Conservation (phyloP, 345 rosid genomes). For the Laguncularia racemosa region DNA sequence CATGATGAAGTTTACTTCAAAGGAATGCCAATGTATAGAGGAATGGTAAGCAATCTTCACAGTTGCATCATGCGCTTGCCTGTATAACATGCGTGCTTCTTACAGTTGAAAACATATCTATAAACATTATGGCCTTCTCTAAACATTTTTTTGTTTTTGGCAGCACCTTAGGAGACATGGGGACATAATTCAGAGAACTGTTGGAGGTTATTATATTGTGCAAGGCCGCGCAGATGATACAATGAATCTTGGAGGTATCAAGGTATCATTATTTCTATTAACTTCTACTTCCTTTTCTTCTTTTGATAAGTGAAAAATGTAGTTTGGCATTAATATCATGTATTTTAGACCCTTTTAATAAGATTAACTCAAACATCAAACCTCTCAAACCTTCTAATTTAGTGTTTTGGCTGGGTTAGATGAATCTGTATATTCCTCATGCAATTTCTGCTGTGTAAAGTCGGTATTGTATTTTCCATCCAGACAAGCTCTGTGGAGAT, state of each 20-base stretch:
- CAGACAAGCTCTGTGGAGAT: constrained; percentile 95
- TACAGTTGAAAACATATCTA: not conserved
- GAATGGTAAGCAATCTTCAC: constrained; percentile 36
- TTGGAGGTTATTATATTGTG: constrained; percentile 61
- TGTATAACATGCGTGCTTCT: too few species aligned
- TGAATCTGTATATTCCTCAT: too few species aligned
- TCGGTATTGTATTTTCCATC: not conserved
- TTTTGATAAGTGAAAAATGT: not conserved
- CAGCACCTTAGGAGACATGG: constrained; percentile 91
- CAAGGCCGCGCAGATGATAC: constrained; percentile 97
- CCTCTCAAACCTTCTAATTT: too few species aligned
- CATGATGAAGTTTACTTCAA: constrained; percentile 65
- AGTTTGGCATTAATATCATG: too few species aligned
- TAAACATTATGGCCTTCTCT: not conserved
- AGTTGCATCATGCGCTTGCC: too few species aligned
- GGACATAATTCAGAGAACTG: constrained; percentile 60
- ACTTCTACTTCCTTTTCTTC: not conserved
- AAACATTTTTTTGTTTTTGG: constrained; percentile 1
- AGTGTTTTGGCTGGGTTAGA: too few species aligned
- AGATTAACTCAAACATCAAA: too few species aligned
- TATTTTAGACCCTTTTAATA: too few species aligned
- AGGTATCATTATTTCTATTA: constrained; percentile 30
- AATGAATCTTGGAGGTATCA: constrained; percentile 97
- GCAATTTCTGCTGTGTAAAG: too few species aligned
- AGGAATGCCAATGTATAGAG: constrained; percentile 75